These are phyloP conservation scores for Rubia yunnanensis DNA, from an alignment of 257 asterid species.

Conservation along the genomic window DNA sequence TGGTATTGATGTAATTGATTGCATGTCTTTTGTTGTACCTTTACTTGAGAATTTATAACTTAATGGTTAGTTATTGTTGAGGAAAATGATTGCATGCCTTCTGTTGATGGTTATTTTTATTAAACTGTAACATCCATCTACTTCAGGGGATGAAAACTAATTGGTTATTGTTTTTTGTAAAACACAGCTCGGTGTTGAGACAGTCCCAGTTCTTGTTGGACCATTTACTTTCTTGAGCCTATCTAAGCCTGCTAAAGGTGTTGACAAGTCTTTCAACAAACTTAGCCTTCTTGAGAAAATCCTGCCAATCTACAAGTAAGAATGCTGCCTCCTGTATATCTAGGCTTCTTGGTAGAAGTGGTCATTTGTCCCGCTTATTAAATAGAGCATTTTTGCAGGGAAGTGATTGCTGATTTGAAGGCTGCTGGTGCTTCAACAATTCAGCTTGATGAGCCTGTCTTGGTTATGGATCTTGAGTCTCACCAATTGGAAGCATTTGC, in stretches of 20 bases:
- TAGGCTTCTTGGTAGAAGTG: conserved; percentile 5
- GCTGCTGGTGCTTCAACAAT: conserved; percentile 91
- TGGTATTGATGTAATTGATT: too few species aligned
- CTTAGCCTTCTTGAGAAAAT: conserved; percentile 84
- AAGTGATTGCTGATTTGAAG: conserved; percentile 81
- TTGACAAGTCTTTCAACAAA: conserved; percentile 66
- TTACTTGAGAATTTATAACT: background rate
- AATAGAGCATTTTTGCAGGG: conserved; percentile 40
- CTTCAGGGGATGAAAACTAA: conserved; percentile 4
- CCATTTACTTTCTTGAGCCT: conserved; percentile 84
- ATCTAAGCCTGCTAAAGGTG: conserved; percentile 94
- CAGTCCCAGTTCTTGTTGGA: conserved; percentile 86
- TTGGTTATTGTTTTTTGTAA: conserved; percentile 5
- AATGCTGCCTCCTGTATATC: background rate
- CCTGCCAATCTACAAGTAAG: conserved; percentile 87
- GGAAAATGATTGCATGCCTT: background rate
- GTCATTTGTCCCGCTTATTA: conserved; percentile 8
- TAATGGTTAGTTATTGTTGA: too few species aligned
- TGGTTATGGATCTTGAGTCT: conserved; percentile 79
- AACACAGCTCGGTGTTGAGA: conserved; percentile 77
- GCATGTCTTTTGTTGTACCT: background rate
- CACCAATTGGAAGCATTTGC: conserved; percentile 82
- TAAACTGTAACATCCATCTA: background rate
- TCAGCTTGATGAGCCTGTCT: conserved; percentile 94
- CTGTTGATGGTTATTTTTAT: background rate